Evolutionary conservation across 176 grass and related monocot genomes (phyloP), one percentile per base, ranked within the genome.

Genomic region (Oryza officinalis): DNA sequence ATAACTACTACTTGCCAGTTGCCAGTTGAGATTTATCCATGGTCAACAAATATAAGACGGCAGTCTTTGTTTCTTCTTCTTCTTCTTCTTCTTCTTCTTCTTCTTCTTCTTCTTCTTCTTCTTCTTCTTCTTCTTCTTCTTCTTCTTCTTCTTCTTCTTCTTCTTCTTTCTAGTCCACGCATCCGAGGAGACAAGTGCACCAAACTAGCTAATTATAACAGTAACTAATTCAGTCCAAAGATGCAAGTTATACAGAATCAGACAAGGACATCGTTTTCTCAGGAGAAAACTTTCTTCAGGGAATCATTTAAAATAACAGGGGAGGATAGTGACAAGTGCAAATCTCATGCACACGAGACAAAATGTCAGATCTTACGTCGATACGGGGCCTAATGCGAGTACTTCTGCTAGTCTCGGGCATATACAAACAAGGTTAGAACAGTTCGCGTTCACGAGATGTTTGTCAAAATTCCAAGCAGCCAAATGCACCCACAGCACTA

Each of bases 361-460:
- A 87, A 85, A 59, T 6, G 71, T 50, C 26, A 77, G 77, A 83
- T 65, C 57, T 88, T 84, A 50, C 72, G n/a, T 47, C 46, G 59
- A 84, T 68, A 74, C 70, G 28, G 69, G 15, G 46, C 75, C 80
- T 71, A 71, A 70, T 61, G 86, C 23, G 82, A 67, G 67, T 88
- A 88, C 88, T 87, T 74, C 18, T 70, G 76, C 74, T 81, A 44
- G 57, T 26, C 28, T 67, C 64, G 25, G 30, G 80, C 80, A 23
- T 13, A 79, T 37, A 43, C 20, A 87, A 90, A 71, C 83, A 82
- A 81, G 31, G 71, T 46, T 28, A 75, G 50, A 85, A 82, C 89
- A 85, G 89, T 72, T 66, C 3, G 67, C 61, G 89, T 47, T 91
- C 89, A 88, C 89, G 89, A 91, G 85, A 85, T 66, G 72, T 88